phyloP scores from a whole-genome alignment of 179 eudicot genomes.

The Silene coronaria region DNA sequence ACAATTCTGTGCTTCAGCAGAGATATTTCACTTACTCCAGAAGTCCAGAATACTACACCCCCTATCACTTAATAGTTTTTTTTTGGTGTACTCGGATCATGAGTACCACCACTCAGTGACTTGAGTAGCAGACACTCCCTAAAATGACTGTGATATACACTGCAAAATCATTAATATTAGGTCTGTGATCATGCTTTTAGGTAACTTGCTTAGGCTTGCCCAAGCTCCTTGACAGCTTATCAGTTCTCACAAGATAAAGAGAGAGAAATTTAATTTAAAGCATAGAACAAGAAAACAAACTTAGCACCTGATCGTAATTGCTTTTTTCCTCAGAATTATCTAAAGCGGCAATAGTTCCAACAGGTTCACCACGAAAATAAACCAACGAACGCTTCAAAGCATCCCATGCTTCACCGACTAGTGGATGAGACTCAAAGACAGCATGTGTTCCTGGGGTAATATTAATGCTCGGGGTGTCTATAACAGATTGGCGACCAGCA shows the following conservation, averaged over 20 bases:
- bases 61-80: too few relatives aligned
- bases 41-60: too few relatives aligned
- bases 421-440: conserved; percentile 54
- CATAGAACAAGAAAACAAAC: not conserved
- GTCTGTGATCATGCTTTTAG: too few relatives aligned
- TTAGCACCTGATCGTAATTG: conserved; percentile 84
- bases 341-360: conserved; percentile 92
- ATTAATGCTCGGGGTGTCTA: conserved; percentile 53
- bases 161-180: too few relatives aligned
- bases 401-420: conserved; percentile 77
- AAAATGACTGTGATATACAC: too few relatives aligned
- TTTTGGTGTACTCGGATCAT: too few relatives aligned
- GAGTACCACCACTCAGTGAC: too few relatives aligned
- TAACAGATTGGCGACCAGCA: conserved; percentile 47
- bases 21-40: too few relatives aligned
- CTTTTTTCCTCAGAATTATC: conserved; percentile 61
- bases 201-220: too few relatives aligned
- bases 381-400: conserved; percentile 63
- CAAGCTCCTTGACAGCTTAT: too few relatives aligned
- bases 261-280: not conserved
- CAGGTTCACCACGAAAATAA: conserved; percentile 68
- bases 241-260: not conserved
- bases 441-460: conserved; percentile 48
- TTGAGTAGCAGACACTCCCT: too few relatives aligned
- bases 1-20: too few relatives aligned